Evolutionary conservation across 1,139 yeast genomes (phyloP), one percentile per base, ranked within the genome.

Genomic region (Scheffersomyces quercinus): DNA sequence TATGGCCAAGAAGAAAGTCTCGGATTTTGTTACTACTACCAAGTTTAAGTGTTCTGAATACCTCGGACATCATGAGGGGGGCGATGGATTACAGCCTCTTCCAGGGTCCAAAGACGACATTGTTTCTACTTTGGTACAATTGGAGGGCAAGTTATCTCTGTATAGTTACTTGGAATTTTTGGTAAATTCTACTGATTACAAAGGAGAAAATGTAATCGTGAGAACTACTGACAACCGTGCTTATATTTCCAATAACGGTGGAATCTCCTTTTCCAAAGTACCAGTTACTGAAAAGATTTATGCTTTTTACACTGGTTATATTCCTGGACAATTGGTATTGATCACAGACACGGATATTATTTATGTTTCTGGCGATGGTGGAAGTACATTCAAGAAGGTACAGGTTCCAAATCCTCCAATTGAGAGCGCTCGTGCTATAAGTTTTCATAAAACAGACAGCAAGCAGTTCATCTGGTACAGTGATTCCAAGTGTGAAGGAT

Each of bases 221-320:
- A 73, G 77, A 42, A 85, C 93, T 0, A 62, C 66, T 24, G 65
- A 70, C 30, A 73, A 79, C 32, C 65, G 70, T 8, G 73, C 83
- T 2, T 84, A 67, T 53, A 75, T 88, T 11, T 87, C 97, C 1
- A 86, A 82, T 56, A 83, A 90, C 64, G 95, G 95, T 38, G 98
- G 98, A 15, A 59, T 69, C 3, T 63, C 65, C 1, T 85, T 91
- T 68, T 69, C 70, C 12, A 67, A 68, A 47, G 71, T 79, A 16
- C 76, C 69, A 1, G 59, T 77, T 4, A 66, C 68, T 33, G 83
- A 77, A 15, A 70, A 75, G 16, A 73, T 88, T 36, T 51, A 74
- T 4, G 80, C 78, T 6, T 75, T 85, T 34, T 73, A 75, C 39
- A 73, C 82, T 40, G 93, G 95, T 42, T 76, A 71, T 48, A 76